A percentile compares a stretch with the other conserved stretches of the same genome.
Evolutionary conservation across 163 green algal species (phyloP).

Genomic region (Prototheca wickerhamii): DNA sequence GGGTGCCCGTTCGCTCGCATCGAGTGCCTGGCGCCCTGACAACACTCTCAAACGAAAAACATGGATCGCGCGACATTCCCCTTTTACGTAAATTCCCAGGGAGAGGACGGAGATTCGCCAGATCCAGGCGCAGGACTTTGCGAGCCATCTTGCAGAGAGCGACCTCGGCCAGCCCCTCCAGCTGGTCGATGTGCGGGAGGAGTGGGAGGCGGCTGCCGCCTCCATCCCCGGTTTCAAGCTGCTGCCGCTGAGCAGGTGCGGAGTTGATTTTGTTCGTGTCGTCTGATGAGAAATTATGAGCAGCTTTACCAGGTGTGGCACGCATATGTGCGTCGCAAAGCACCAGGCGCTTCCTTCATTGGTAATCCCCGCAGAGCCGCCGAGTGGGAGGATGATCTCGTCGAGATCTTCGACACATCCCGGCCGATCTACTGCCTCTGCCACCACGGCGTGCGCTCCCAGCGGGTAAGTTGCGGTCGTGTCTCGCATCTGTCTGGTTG

Average conservation of each 20-base stretch:
- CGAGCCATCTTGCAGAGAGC: slow-evolving; percentile 24
- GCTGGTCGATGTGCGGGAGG: slow-evolving; percentile 58
- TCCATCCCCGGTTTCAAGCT: slow-evolving; percentile 63
- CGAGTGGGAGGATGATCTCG: slow-evolving; percentile 30
- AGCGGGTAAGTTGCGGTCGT: slow-evolving; percentile 1
- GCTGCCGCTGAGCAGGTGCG: slow-evolving; percentile 44
- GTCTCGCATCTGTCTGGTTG: no score
- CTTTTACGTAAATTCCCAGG: not conserved
- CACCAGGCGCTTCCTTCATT: no score
- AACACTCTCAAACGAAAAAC: no score
- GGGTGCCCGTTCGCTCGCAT: no score
- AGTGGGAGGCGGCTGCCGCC: slow-evolving; percentile 33
- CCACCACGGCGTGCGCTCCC: slow-evolving; percentile 68
- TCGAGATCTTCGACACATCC: slow-evolving; percentile 42
- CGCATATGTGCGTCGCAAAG: no score
- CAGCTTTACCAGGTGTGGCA: no score
- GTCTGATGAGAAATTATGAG: not conserved
- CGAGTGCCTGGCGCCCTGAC: no score
- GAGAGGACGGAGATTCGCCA: not conserved
- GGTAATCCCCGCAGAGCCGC: slow-evolving; percentile 34
- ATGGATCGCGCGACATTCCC: no score
- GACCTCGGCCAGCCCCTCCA: slow-evolving; percentile 22
- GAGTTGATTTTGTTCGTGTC: not conserved
- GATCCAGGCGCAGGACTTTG: slow-evolving; percentile 9
- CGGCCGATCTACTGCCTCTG: slow-evolving; percentile 68